Evolutionary conservation across 352 stramenopile genomes (phyloP).

Genomic region (Phytopythium oedochilum): DNA sequence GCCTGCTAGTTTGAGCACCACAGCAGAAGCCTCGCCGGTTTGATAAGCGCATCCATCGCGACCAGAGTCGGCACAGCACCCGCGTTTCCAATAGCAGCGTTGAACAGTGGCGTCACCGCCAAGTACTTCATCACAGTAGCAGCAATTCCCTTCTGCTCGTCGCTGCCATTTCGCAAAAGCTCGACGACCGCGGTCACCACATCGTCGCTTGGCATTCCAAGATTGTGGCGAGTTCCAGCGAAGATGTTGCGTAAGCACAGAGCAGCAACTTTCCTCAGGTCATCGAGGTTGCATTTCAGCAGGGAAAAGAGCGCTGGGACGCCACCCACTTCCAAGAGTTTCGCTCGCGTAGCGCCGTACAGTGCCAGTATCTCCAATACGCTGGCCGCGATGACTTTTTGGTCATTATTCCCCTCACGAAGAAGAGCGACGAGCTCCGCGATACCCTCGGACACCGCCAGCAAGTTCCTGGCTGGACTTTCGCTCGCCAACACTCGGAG

Average conservation of each 20-base stretch:
- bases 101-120: not conserved
- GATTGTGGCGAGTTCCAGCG: not conserved
- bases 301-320: not conserved
- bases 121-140: not conserved
- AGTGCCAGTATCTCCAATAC: not conserved
- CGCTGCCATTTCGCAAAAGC: not conserved
- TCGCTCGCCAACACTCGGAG: not conserved
- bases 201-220: not conserved
- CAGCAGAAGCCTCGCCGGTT: not conserved
- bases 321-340: not conserved
- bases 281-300: not conserved
- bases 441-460: not conserved
- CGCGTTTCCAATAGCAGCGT: not conserved
- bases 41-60: not conserved
- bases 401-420: not conserved
- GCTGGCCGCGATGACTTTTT: not conserved
- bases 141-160: not conserved
- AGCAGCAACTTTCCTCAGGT: not conserved
- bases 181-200: not conserved
- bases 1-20: not conserved
- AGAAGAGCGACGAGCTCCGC: not conserved
- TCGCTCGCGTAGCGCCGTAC: not conserved
- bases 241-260: not conserved
- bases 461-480: not conserved
- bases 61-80: not conserved